Evolutionary conservation across 768 basidiomycete species (phyloP), one percentile per base, ranked within the genome.

Genomic region (Hericium erinaceus): DNA sequence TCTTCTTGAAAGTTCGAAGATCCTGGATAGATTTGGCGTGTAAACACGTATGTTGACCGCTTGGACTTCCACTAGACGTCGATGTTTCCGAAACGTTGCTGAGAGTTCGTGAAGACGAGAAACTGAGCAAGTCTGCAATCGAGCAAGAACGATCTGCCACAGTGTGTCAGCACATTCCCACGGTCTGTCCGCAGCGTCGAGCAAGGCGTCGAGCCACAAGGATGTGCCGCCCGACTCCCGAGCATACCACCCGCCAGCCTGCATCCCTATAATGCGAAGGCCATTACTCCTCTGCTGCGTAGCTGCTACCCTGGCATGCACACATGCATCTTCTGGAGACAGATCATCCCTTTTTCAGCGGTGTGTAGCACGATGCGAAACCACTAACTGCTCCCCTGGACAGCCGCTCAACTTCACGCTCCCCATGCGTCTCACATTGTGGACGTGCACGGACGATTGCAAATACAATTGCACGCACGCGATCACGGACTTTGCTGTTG

Each of bases 381-480:
- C 16, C 0, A 51, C 54, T 4, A 39, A 53, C 50, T 86, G 85
- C 65, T 64, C 69, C 51, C 60, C 74, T 9, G 67, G 66, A 54
- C 68, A 69, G n/a, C 60, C 68, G 7, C 44, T 55, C 6, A 2
- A 44, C 48, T 56, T 7, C 22, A 15, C 57, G 15, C 57, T 10
- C 12, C 71, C 84, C 28, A 71, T 91, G 38, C 77, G 80, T 33
- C 65, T 89, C 58, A 87, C 89, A 26, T 74, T 81, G n/a, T 98
- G 95, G 95, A 82, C 88, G 37, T 97, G 94, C 72, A 66, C 68
- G 10, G 92, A 90, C 61, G 79, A 97, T 68, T 99, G 95, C 77
- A 83, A 84, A 68, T 99, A 99, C 68, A 69, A 67, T 3, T 99
- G 97, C 73, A 92, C 88, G 82, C 92, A 94, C 66, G 71, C 75